Conservation (phyloP, 495 filamentous ascomycete species). For the Penicillium mononematosum region DNA sequence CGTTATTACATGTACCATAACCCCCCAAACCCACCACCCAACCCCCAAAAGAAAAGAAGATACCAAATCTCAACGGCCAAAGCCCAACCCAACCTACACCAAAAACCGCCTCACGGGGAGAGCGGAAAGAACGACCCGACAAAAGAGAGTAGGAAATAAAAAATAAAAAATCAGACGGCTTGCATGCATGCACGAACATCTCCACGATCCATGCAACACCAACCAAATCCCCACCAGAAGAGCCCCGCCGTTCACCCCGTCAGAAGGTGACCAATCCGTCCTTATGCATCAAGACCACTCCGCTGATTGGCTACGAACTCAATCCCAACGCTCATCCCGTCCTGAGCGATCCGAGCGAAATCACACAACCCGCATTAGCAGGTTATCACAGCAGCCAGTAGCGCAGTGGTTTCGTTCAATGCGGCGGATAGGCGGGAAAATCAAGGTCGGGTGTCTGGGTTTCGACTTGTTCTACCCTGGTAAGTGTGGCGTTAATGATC, state of each 20-base stretch:
- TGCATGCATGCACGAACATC: constrained; percentile 22
- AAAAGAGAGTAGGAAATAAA: not conserved
- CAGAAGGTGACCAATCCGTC: constrained; percentile 24
- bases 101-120: not conserved
- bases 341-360: not conserved
- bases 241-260: constrained; percentile 34
- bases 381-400: not conserved
- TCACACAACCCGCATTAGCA: not conserved
- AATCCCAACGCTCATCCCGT: constrained; percentile 8
- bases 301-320: constrained; percentile 18
- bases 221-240: constrained; percentile 1
- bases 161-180: not conserved
- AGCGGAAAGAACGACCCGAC: constrained; percentile 1
- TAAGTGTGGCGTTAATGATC: too few species aligned
- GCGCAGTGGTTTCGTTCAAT: not conserved
- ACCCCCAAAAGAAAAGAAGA: not conserved
- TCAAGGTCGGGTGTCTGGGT: too few species aligned
- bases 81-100: constrained; percentile 1
- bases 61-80: constrained; percentile 1
- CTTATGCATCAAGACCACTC: constrained; percentile 6
- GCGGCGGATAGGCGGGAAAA: not conserved
- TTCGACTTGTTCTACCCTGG: too few species aligned
- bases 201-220: constrained; percentile 14
- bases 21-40: not conserved
- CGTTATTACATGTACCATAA: not conserved